Percentiles rank a stretch among this genome's conserved stretches.
Evolutionary conservation across 2,329 filamentous ascomycete genomes (phyloP).

Genomic region (Alternaria arborescens): DNA sequence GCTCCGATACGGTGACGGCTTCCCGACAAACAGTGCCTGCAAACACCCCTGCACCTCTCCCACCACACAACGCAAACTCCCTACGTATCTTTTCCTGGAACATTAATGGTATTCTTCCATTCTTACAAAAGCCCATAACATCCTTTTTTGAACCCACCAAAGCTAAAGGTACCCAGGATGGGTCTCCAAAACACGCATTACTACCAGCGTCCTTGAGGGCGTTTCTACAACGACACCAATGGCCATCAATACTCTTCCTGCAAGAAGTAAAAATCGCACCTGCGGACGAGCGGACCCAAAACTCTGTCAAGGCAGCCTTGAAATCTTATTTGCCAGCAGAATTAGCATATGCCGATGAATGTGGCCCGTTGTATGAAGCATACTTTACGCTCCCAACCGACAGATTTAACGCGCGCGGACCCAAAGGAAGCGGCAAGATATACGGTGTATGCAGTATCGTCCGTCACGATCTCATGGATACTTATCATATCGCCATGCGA

Average conservation of each 20-base stretch:
- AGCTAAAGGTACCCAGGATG: background rate
- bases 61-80: slow-evolving; percentile 12
- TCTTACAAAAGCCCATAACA: slow-evolving; percentile 53
- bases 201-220: slow-evolving; percentile 47
- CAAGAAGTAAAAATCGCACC: slow-evolving; percentile 61
- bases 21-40: background rate
- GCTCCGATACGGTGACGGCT: background rate
- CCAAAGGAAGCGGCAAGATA: slow-evolving; percentile 55
- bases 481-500: slow-evolving; percentile 27
- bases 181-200: background rate
- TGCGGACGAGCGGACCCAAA: slow-evolving; percentile 51
- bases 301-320: slow-evolving; percentile 52
- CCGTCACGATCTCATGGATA: slow-evolving; percentile 52
- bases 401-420: slow-evolving; percentile 59
- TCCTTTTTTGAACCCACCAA: slow-evolving; percentile 46
- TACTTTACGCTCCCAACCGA: slow-evolving; percentile 60
- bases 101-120: slow-evolving; percentile 58
- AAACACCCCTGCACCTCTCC: slow-evolving; percentile 6
- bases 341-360: background rate
- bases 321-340: slow-evolving; percentile 22
- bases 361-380: slow-evolving; percentile 53
- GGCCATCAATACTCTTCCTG: slow-evolving; percentile 57
- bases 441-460: slow-evolving; percentile 63
- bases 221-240: slow-evolving; percentile 57
- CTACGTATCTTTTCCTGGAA: slow-evolving; percentile 59